Evolutionary conservation across 2,329 filamentous ascomycete genomes (phyloP).

Genomic region (Xylariomycetidae sp.): DNA sequence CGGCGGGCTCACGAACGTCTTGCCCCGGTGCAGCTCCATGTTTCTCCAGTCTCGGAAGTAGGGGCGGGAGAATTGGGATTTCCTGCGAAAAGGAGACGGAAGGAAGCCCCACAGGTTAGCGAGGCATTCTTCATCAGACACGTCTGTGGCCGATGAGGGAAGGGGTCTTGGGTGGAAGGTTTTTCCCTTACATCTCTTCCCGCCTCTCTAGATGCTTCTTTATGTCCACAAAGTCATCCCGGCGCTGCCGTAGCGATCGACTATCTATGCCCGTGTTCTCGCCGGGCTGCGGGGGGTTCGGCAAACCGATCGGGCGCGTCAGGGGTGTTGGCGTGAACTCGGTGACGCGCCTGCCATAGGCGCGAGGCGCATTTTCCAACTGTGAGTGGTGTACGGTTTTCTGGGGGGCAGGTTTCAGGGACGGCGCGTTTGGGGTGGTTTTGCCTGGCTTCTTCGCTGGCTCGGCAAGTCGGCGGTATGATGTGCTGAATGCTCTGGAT

Average conservation of each 20-base stretch:
- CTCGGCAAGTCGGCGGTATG: conserved; percentile 32
- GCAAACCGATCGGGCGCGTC: conserved; percentile 76
- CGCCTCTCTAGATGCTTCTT: conserved; percentile 77
- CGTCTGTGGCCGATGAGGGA: too few species aligned
- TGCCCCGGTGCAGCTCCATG: conserved; percentile 76
- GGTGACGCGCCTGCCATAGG: conserved; percentile 51
- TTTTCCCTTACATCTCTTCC: conserved; percentile 60
- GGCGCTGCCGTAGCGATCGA: conserved; percentile 62
- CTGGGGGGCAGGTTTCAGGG: conserved; percentile 2
- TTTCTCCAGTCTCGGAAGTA: conserved; percentile 97
- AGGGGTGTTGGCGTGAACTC: conserved; percentile 57
- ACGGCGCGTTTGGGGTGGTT: conserved; percentile 12
- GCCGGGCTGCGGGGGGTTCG: conserved; percentile 65
- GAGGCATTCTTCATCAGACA: too few species aligned
- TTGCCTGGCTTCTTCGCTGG: conserved; percentile 17
- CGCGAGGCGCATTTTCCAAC: conserved; percentile 54
- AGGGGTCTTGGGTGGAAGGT: too few species aligned
- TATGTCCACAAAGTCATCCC: conserved; percentile 78
- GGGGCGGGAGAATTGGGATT: conserved; percentile 72
- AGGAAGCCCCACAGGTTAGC: too few species aligned
- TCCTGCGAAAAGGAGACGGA: conserved; percentile 43
- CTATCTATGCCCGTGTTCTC: conserved; percentile 77
- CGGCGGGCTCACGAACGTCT: conserved; percentile 83
- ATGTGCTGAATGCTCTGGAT: conserved; percentile 45
- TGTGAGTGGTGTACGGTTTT: conserved; percentile 33